Conservation (phyloP, 2,329 filamentous ascomycete species). For the Thermoascus crustaceus region DNA sequence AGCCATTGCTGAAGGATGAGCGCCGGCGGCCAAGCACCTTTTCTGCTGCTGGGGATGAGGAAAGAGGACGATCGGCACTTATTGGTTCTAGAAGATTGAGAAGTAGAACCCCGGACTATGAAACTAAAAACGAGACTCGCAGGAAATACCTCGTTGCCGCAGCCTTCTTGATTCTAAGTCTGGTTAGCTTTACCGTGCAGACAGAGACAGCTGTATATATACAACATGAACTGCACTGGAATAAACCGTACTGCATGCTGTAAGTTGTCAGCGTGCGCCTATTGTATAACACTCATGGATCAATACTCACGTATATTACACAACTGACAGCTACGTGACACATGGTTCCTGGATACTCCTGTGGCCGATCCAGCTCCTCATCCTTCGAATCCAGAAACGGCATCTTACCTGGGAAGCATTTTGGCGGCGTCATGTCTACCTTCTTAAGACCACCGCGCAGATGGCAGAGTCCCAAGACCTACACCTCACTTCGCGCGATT, state of each 20-base stretch:
- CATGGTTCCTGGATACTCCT: constrained; percentile 89
- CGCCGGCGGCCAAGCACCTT: constrained; percentile 25
- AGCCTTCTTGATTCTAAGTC: constrained; percentile 71
- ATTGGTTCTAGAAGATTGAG: constrained; percentile 54
- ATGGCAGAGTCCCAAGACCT: constrained; percentile 81
- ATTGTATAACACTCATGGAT: too few species aligned
- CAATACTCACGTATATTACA: background rate
- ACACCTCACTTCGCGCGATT: constrained; percentile 44
- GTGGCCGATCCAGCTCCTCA: constrained; percentile 75
- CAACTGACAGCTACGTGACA: constrained; percentile 60
- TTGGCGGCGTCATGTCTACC: constrained; percentile 64
- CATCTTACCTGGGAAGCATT: constrained; percentile 74
- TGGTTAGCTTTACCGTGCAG: constrained; percentile 85
- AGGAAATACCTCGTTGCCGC: constrained; percentile 82
- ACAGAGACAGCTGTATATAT: constrained; percentile 95
- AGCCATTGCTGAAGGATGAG: constrained; percentile 48
- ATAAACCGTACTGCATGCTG: constrained; percentile 99
- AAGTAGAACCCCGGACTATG: constrained; percentile 64
- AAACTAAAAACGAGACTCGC: constrained; percentile 57
- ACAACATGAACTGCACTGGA: constrained; percentile 83
- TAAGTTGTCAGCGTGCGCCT: constrained; percentile 38
- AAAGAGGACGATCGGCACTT: constrained; percentile 29
- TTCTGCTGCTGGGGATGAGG: constrained; percentile 21
- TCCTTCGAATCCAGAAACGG: constrained; percentile 72
- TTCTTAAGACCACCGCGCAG: constrained; percentile 59